Conservation (phyloP, 306 rosid genomes). For the Fragaria vesca region DNA sequence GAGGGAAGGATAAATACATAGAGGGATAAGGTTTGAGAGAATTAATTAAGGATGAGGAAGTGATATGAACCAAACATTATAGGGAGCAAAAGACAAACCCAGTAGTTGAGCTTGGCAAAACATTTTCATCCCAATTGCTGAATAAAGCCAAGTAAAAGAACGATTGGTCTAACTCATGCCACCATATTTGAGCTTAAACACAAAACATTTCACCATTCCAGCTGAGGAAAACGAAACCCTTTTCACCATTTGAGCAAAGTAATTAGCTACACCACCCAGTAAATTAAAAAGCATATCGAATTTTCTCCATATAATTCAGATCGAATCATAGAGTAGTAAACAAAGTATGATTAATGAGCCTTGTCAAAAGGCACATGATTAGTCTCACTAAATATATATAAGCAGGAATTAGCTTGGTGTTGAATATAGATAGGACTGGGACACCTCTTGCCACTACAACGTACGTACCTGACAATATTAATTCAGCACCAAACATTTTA, state of each 20-base stretch:
- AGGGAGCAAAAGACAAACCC: neutral
- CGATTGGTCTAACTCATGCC: conserved; percentile 5
- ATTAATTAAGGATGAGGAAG: neutral
- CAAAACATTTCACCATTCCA: neutral
- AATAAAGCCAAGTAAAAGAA: conserved; percentile 18
- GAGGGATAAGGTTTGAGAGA: neutral
- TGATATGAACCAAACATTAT: conserved; percentile 12
- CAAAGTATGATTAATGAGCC: neutral
- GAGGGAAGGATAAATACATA: neutral
- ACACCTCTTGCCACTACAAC: neutral
- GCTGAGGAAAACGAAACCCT: neutral
- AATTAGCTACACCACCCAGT: neutral
- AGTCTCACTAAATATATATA: neutral
- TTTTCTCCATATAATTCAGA: neutral
- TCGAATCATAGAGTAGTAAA: neutral
- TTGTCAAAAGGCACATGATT: conserved; percentile 10
- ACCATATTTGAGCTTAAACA: neutral
- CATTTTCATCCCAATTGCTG: neutral
- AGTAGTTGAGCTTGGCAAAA: conserved; percentile 19
- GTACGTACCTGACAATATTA: neutral
- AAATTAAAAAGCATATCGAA: neutral
- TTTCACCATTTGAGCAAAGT: neutral
- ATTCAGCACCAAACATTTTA: conserved; percentile 1
- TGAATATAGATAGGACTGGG: neutral
- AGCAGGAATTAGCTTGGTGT: neutral